Evolutionary conservation across 1,284 basidiomycete genomes (phyloP).

Genomic region (Apiotrichum laibachii): DNA sequence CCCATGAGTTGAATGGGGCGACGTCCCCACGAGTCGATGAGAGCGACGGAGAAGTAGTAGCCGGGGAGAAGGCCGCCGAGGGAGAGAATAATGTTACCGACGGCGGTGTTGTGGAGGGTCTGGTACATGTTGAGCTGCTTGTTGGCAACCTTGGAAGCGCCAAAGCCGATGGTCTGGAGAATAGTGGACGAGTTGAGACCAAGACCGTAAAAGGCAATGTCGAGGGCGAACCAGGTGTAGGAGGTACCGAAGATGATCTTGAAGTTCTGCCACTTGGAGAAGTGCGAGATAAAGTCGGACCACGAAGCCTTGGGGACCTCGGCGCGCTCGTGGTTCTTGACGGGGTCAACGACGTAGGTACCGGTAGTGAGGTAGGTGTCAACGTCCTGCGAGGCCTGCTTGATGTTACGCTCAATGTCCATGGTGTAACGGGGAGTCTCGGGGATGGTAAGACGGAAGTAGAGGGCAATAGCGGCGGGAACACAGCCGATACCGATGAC

Average conservation of each 20-base stretch:
- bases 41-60: constrained; percentile 49
- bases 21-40: constrained; percentile 51
- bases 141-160: constrained; percentile 43
- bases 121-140: constrained; percentile 48
- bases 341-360: constrained; percentile 58
- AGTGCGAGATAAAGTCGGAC: constrained; percentile 60
- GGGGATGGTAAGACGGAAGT: constrained; percentile 56
- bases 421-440: constrained; percentile 76
- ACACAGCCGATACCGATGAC: constrained; percentile 55
- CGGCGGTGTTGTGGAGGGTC: constrained; percentile 32
- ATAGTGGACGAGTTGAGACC: constrained; percentile 73
- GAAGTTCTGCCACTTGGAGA: constrained; percentile 54
- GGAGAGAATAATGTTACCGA: constrained; percentile 63
- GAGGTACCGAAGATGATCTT: constrained; percentile 55
- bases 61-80: constrained; percentile 58
- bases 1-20: constrained; percentile 65
- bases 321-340: constrained; percentile 60
- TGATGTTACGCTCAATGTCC: constrained; percentile 80
- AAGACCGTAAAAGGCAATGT: constrained; percentile 78
- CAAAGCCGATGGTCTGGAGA: constrained; percentile 57
- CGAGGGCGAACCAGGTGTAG: constrained; percentile 66
- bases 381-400: constrained; percentile 67
- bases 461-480: constrained; percentile 53
- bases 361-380: constrained; percentile 60
- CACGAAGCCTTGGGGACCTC: constrained; percentile 64